Conservation (phyloP, 2,329 filamentous ascomycete species). For the Chaetomiaceae sp. region DNA sequence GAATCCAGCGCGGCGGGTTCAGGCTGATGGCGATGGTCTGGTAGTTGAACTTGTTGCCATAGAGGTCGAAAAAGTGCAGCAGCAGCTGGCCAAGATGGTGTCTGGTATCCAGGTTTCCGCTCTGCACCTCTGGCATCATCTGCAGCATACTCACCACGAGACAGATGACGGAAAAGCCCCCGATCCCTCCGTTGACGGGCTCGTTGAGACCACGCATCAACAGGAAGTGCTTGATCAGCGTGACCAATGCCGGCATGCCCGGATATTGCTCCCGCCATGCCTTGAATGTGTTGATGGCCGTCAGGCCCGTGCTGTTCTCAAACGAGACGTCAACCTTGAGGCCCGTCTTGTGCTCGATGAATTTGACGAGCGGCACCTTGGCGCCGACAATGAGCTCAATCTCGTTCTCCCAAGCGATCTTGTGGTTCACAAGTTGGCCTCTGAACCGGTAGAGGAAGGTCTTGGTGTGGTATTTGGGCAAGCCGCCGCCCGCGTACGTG, state of each 20-base stretch:
- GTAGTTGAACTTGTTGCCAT: slow-evolving; percentile 77
- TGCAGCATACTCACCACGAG: slow-evolving; percentile 86
- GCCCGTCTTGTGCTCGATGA: slow-evolving; percentile 70
- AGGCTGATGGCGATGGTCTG: slow-evolving; percentile 68
- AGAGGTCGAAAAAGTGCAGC: slow-evolving; percentile 84
- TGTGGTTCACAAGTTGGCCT: slow-evolving; percentile 51
- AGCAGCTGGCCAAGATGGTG: slow-evolving; percentile 75
- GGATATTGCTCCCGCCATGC: slow-evolving; percentile 77
- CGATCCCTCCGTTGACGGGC: slow-evolving; percentile 83
- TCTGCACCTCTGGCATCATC: slow-evolving; percentile 67
- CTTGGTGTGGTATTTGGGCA: slow-evolving; percentile 47
- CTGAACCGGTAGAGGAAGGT: slow-evolving; percentile 59
- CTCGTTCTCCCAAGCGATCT: slow-evolving; percentile 53
- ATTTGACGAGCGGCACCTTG: slow-evolving; percentile 90
- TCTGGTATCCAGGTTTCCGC: slow-evolving; percentile 52
- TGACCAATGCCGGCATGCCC: slow-evolving; percentile 79
- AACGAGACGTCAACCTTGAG: slow-evolving; percentile 92
- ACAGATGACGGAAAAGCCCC: slow-evolving; percentile 92
- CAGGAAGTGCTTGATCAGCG: slow-evolving; percentile 87
- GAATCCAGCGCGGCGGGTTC: slow-evolving; percentile 67
- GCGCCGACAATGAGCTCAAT: slow-evolving; percentile 69
- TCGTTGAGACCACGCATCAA: slow-evolving; percentile 88
- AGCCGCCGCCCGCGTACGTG: slow-evolving; percentile 52
- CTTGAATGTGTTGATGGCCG: slow-evolving; percentile 75
- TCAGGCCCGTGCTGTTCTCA: slow-evolving; percentile 79